phyloP scores from a whole-genome alignment of 2,329 filamentous ascomycete species.

The Curvularia spicifera region DNA sequence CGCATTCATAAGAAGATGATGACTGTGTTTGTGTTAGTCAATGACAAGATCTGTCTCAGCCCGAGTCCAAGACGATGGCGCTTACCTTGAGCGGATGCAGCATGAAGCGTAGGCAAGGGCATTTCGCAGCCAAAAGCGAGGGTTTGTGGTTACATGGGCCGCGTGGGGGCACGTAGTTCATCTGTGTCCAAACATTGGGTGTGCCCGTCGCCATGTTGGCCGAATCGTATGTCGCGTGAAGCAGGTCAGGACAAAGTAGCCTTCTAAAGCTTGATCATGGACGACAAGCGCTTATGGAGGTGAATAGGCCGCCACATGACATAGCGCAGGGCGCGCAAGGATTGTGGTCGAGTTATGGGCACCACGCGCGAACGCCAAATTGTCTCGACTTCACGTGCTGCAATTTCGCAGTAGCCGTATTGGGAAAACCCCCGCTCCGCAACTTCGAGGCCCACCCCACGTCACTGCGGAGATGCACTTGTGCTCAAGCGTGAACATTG shows the following conservation, averaged over 20 bases:
- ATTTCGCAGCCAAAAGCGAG: constrained; percentile 54
- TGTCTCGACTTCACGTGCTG: constrained; percentile 34
- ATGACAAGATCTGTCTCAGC: neutral
- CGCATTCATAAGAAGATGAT: constrained; percentile 61
- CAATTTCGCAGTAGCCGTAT: constrained; percentile 7
- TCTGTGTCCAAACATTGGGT: constrained; percentile 58
- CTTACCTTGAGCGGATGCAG: constrained; percentile 61
- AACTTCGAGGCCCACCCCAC: constrained; percentile 1
- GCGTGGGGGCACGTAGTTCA: constrained; percentile 59
- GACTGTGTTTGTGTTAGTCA: constrained; percentile 37
- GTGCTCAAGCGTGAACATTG: neutral
- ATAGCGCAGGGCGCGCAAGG: neutral
- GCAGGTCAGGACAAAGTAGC: neutral
- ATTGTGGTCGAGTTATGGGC: constrained; percentile 1
- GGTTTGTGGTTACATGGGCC: constrained; percentile 60
- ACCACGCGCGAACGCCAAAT: constrained; percentile 21
- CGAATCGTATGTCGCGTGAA: neutral
- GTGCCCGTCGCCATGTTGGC: constrained; percentile 27
- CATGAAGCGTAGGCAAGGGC: constrained; percentile 64
- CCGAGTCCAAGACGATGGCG: no score
- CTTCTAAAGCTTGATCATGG: neutral
- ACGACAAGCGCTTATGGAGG: neutral
- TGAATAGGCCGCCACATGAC: neutral
- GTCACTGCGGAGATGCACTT: neutral
- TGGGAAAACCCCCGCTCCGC: constrained; percentile 9